phyloP scores from a whole-genome alignment of 2,329 filamentous ascomycete genomes.

The Botrytis squamosa region DNA sequence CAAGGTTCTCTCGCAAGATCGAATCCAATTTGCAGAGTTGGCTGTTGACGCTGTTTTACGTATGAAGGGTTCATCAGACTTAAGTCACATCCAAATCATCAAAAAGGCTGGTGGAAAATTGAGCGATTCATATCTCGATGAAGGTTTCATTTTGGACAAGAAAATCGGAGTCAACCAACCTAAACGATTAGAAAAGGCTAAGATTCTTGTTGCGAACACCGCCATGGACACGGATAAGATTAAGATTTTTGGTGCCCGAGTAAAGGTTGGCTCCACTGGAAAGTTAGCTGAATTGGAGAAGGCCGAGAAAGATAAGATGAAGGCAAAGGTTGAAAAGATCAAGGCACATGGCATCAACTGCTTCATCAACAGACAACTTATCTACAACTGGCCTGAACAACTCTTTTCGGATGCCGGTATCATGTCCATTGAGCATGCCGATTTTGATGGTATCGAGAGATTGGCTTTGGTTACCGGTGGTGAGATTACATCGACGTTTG shows the following conservation, averaged over 20 bases:
- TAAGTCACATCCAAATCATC: constrained; percentile 98
- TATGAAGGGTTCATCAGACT: constrained; percentile 84
- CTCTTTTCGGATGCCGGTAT: constrained; percentile 97
- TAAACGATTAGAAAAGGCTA: constrained; percentile 94
- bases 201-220: constrained; percentile 96
- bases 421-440: constrained; percentile 97
- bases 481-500: constrained; percentile 96
- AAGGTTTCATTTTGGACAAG: constrained; percentile 98
- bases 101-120: constrained; percentile 99
- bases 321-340: constrained; percentile 97
- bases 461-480: constrained; percentile 93
- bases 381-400: constrained; percentile 99
- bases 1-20: constrained; percentile 92
- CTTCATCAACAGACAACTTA: constrained; percentile 98
- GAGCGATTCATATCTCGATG: constrained; percentile 94
- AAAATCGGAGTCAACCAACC: constrained; percentile 99
- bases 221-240: constrained; percentile 99
- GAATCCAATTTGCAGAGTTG: constrained; percentile 84
- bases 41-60: constrained; percentile 90
- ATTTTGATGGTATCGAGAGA: constrained; percentile 97
- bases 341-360: constrained; percentile 99
- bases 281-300: constrained; percentile 98
- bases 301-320: constrained; percentile 99
- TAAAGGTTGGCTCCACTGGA: constrained; percentile 94
- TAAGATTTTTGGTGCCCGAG: constrained; percentile 96